Base-by-base conservation (phyloP, 345 rosid genomes). In the Isatis tinctoria region DNA sequence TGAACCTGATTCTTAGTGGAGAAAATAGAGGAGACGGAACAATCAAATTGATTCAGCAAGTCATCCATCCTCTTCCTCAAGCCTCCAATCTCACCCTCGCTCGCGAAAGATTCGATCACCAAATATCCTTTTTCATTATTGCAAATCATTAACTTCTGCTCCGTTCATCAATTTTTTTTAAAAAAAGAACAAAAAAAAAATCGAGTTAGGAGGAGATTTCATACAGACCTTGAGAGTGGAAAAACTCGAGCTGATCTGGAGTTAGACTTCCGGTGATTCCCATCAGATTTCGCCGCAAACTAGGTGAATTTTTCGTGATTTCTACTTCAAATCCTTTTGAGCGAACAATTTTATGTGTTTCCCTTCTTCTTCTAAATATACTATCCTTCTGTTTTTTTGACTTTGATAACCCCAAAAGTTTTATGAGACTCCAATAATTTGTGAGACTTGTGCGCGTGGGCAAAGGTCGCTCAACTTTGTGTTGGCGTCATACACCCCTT, bases 1-100 rank as follows among this genome's bases (percentile, higher is more conserved):
- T 0, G 1, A 71, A 94, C 97, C 90, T 89, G 99, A 65, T 90
- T 88, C 70, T 62, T 92, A 66, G 99, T 89, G 65, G 99, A 95
- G 90, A 92, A 96, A 58, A 96, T 77, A 3, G 93, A 95, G 45
- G 90, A 82, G 61, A 81, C 78, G 64, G 90, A 77, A 61, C 66
- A 80, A 66, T 90, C 97, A 65, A 89, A 95, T 2, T 82, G 85
- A 37, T 69, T 64, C 10, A 96, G 87, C 80, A 96, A 79, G 35
- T 74, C 78, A 10, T 72, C 71, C 96, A 92, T 90, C 76, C 92
- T 85, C 77, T 84, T 88, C 86, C 84, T 81, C 87, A 95, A 79
- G 43, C 62, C 69, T 9, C 65, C 73, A 43, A 92, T 85, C 67
- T 92, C 97, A 63, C 82, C 85, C 4, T 79, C 41, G 77, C 82